These are phyloP conservation scores for Cinchona pubescens DNA, from an alignment of 257 asterid genomes.

Conservation along the genomic window DNA sequence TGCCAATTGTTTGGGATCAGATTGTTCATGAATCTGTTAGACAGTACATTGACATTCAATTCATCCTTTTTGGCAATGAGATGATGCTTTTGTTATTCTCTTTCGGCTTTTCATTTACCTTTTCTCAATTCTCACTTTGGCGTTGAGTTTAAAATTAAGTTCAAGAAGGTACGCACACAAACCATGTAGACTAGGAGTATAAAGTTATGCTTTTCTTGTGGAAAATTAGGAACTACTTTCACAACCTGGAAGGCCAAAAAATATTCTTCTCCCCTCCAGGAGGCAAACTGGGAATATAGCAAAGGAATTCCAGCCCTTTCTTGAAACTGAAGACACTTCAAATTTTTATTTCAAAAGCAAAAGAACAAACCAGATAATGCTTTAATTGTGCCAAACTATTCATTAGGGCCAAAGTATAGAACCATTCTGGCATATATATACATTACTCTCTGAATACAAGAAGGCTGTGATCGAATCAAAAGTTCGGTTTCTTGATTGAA, in stretches of 20 bases:
- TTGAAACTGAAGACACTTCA: slow-evolving; percentile 28
- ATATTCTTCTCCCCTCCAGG: slow-evolving; percentile 47
- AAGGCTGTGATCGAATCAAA: slow-evolving; percentile 2
- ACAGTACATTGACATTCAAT: slow-evolving; percentile 9
- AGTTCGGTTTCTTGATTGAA: slow-evolving; percentile 10
- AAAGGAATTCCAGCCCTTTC: slow-evolving; percentile 36
- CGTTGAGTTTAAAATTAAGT: neutral
- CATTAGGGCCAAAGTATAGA: slow-evolving; percentile 35
- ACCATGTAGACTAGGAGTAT: neutral
- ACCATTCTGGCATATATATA: slow-evolving; percentile 28
- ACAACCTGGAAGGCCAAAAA: slow-evolving; percentile 14
- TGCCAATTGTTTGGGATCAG: slow-evolving; percentile 17
- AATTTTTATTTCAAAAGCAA: slow-evolving; percentile 12
- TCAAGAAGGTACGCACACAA: neutral
- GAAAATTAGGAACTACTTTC: slow-evolving; percentile 6
- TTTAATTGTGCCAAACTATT: slow-evolving; percentile 18
- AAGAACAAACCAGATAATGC: slow-evolving; percentile 12
- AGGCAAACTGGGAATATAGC: slow-evolving; percentile 28
- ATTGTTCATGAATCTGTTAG: slow-evolving; percentile 23
- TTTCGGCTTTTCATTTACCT: neutral
- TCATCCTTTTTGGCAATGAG: slow-evolving; percentile 9
- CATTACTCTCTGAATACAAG: slow-evolving; percentile 18
- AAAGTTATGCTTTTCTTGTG: neutral
- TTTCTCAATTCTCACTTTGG: neutral
- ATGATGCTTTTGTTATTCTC: neutral